Conservation (phyloP, 2,329 filamentous ascomycete species). For the Botrytis byssoidea region DNA sequence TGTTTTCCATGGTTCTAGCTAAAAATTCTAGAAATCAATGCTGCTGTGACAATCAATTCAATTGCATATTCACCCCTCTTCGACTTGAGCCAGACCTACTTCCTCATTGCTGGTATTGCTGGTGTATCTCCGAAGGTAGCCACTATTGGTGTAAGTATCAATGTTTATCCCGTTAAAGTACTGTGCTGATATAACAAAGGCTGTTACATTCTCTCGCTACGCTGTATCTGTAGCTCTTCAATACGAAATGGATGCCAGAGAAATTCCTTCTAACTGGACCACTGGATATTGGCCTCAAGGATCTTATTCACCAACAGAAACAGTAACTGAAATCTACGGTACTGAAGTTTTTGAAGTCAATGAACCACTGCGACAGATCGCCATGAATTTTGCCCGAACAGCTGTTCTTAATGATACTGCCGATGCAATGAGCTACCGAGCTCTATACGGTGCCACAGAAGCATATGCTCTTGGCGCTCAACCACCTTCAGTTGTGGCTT, state of each 20-base stretch:
- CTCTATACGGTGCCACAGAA: conserved; percentile 43
- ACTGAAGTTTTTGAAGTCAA: conserved; percentile 68
- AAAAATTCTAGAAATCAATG: conserved; percentile 51
- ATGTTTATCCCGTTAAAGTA: background rate
- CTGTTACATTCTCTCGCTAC: conserved; percentile 65
- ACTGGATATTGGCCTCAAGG: conserved; percentile 69
- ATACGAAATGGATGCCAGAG: conserved; percentile 69
- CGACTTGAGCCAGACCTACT: conserved; percentile 65
- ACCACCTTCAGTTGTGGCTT: conserved; percentile 46
- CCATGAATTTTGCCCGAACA: conserved; percentile 45
- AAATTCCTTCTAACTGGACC: conserved; percentile 60
- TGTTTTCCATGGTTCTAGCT: background rate
- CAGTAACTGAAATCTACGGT: conserved; percentile 58
- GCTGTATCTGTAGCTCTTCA: conserved; percentile 71
- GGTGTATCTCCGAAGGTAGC: conserved; percentile 67
- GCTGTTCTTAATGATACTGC: conserved; percentile 52
- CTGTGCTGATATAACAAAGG: conserved; percentile 28
- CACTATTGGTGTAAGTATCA: conserved; percentile 50
- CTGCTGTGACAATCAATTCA: conserved; percentile 62
- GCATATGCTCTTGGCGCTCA: conserved; percentile 12
- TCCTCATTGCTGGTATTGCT: conserved; percentile 68
- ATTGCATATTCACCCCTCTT: conserved; percentile 60
- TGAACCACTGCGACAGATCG: conserved; percentile 52
- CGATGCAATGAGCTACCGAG: conserved; percentile 51
- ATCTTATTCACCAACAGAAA: conserved; percentile 49